A percentile compares a stretch with the other conserved stretches of the same genome.
These are phyloP conservation scores for Paspalum vaginatum DNA, from an alignment of 176 grass and related monocot species.

Conservation along the genomic window DNA sequence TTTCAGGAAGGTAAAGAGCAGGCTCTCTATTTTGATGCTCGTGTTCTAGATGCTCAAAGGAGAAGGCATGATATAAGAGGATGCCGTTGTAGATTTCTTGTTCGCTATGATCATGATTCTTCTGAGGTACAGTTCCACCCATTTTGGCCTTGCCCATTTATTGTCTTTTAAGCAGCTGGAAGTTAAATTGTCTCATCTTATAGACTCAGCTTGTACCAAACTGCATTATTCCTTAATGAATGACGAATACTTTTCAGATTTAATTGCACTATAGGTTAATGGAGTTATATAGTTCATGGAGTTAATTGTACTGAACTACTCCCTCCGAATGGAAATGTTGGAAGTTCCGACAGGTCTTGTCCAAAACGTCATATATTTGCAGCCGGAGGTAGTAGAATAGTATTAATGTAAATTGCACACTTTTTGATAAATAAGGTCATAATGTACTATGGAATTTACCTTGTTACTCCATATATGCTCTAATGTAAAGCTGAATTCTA, in stretches of 20 bases:
- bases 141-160: background rate
- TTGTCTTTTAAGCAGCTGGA: background rate
- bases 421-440: background rate
- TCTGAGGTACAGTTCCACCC: conserved; percentile 60
- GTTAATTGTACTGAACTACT: too few relatives aligned
- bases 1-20: conserved; percentile 88
- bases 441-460: background rate
- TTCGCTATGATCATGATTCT: conserved; percentile 80
- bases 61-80: conserved; percentile 83
- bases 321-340: too few relatives aligned
- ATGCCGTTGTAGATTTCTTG: conserved; percentile 86
- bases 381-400: too few relatives aligned
- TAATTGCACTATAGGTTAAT: background rate
- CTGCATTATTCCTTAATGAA: background rate
- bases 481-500: background rate
- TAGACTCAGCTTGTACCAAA: background rate
- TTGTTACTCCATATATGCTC: background rate
- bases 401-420: too few relatives aligned
- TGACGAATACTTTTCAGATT: background rate
- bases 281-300: background rate
- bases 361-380: too few relatives aligned
- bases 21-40: conserved; percentile 86
- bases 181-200: background rate
- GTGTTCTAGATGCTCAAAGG: conserved; percentile 86
- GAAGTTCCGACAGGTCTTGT: too few relatives aligned